A percentile compares a stretch with the other conserved stretches of the same genome.
phyloP scores from a whole-genome alignment of 306 rosid species.

The Rosa multiflora region DNA sequence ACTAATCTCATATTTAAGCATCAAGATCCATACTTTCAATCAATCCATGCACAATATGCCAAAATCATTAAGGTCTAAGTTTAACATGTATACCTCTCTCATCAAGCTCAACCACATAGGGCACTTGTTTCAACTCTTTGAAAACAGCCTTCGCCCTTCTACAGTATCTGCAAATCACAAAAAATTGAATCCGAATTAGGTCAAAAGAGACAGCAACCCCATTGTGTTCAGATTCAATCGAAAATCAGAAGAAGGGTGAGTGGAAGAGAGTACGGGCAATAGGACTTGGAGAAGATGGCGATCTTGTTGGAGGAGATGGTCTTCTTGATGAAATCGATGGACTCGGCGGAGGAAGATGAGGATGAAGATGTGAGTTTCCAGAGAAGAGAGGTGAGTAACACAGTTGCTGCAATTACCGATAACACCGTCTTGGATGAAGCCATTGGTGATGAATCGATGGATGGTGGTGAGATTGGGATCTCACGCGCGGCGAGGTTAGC shows the following conservation, averaged over 20 bases:
- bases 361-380: slow-evolving; percentile 11
- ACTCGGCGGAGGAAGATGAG: slow-evolving; percentile 36
- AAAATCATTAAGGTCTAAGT: slow-evolving; percentile 4
- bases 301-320: slow-evolving; percentile 69
- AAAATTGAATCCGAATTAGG: background rate
- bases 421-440: slow-evolving; percentile 10
- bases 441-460: background rate
- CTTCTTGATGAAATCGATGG: slow-evolving; percentile 57
- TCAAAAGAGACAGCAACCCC: background rate
- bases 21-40: background rate
- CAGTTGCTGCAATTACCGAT: slow-evolving; percentile 20
- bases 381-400: slow-evolving; percentile 34
- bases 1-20: background rate
- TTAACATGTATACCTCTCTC: slow-evolving; percentile 60
- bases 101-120: slow-evolving; percentile 88
- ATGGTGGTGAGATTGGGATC: background rate
- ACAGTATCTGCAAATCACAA: slow-evolving; percentile 59
- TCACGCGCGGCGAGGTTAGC: background rate
- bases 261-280: slow-evolving; percentile 66
- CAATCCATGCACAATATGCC: background rate
- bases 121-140: slow-evolving; percentile 67
- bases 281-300: slow-evolving; percentile 92
- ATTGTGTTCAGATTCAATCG: background rate
- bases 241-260: too few species aligned
- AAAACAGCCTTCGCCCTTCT: slow-evolving; percentile 79